Evolutionary conservation across 192 early-diverging fungal species (phyloP).

Genomic region (Coemansia sp.): DNA sequence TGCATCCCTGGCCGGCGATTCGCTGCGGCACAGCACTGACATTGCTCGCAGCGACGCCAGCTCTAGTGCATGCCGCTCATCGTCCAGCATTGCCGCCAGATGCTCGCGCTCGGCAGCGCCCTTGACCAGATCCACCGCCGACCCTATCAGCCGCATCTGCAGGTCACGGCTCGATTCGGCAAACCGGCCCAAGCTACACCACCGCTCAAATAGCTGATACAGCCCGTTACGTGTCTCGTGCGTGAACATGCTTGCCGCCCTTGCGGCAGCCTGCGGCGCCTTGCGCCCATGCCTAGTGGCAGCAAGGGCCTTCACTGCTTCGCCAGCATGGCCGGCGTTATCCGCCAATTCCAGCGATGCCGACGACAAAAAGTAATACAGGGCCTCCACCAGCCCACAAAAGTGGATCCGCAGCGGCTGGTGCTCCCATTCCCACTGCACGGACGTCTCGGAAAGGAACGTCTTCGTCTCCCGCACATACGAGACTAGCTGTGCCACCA

Average conservation of each 20-base stretch:
- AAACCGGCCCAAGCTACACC: constrained; percentile 81
- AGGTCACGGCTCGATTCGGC: constrained; percentile 52
- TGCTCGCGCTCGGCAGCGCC: constrained; percentile 62
- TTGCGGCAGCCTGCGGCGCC: constrained; percentile 6
- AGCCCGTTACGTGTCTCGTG: constrained; percentile 70
- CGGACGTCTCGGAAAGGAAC: constrained; percentile 70
- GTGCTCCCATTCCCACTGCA: constrained; percentile 82
- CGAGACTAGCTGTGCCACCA: constrained; percentile 59
- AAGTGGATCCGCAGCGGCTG: constrained; percentile 83
- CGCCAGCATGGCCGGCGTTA: not conserved
- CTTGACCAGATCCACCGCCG: constrained; percentile 63
- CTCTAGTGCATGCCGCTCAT: constrained; percentile 71
- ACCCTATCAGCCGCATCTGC: constrained; percentile 62
- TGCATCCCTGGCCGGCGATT: not conserved
- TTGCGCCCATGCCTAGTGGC: not conserved
- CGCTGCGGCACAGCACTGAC: constrained; percentile 65
- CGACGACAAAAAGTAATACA: constrained; percentile 68
- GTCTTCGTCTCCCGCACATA: constrained; percentile 73
- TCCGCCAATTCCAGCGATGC: not conserved
- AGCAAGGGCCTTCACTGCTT: not conserved
- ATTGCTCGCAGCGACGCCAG: constrained; percentile 79
- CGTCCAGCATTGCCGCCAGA: constrained; percentile 63
- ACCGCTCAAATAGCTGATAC: constrained; percentile 84
- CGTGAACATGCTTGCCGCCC: constrained; percentile 54
- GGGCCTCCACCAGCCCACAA: constrained; percentile 79